Evolutionary conservation across 495 filamentous ascomycete genomes (phyloP), one percentile per base, ranked within the genome.

Genomic region (Ramalina intermedia): DNA sequence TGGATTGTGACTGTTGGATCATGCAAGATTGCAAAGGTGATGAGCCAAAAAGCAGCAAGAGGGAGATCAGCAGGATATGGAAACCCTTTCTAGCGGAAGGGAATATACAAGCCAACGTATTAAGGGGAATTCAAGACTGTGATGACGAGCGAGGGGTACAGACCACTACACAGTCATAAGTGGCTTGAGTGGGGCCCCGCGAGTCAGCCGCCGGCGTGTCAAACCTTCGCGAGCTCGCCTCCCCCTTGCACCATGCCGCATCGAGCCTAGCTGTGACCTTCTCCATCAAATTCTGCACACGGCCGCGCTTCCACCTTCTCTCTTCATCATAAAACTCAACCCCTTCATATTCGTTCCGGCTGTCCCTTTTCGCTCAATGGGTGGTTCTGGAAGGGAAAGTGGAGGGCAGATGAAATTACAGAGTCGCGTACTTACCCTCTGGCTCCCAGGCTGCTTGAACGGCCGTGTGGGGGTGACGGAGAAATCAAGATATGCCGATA

Each of bases 331-430:
- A 75, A 80, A 78, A 76, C 73, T 62, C 65, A 44, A 63, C 76
- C 79, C 82, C 80, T 82, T 74, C 79, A 72, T 76, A 87, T 87
- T 84, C 81, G 85, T 81, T 87, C 82, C 78, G 77, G 72, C 71
- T 77, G 75, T 62, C 61, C 67, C 69, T 68, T 47, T 58, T 66
- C 12, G 29, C 42, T 52, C 59, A 52, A 60, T 46, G 47, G 40
- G 18, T 37, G 46, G 52, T 44, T 35, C 11, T 45, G 41, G 52
- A 54, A 47, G 52, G 52, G 52, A 54, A 54, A 54, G 27, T 54
- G 52, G 47, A 49, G 52, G 52, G 52, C 16, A 54, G 47, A 54
- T 49, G 11, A 38, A 24, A 4, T 9, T 7, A 20, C 29, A 1
- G n/a, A 13, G 13, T 14, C 44, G 27, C 36, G 8, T 26, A 52